Conservation (phyloP, 345 rosid genomes). For the Cardamine occulta region DNA sequence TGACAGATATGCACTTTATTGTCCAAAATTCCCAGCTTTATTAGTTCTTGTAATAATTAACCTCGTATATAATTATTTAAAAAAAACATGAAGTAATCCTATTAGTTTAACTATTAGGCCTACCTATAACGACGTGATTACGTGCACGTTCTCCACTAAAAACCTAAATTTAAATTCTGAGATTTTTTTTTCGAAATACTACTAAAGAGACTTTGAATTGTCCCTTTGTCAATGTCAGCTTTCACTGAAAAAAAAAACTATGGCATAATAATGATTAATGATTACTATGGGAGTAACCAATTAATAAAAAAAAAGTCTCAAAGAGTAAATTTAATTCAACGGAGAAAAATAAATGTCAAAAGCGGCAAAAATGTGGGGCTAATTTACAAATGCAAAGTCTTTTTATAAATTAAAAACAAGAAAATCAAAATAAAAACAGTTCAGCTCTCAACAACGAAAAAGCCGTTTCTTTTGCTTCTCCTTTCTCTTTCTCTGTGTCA, state of each 20-base stretch:
- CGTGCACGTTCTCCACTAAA: slow-evolving; percentile 35
- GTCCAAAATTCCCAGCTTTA: slow-evolving; percentile 25
- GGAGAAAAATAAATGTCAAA: slow-evolving; percentile 10
- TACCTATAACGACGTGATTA: slow-evolving; percentile 30
- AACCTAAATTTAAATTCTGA: slow-evolving; percentile 1
- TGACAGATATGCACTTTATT: slow-evolving; percentile 28
- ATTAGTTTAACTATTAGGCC: neutral
- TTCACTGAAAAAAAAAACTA: slow-evolving; percentile 32
- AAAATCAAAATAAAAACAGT: slow-evolving; percentile 2
- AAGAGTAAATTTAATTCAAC: neutral
- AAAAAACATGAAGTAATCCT: neutral
- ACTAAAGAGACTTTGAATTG: slow-evolving; percentile 26
- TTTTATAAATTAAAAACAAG: neutral
- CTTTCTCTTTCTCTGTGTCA: neutral
- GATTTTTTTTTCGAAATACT: neutral
- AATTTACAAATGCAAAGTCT: neutral
- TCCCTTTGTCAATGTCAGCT: slow-evolving; percentile 44
- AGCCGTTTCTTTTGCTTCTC: slow-evolving; percentile 35
- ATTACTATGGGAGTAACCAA: slow-evolving; percentile 10
- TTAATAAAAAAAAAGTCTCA: neutral
- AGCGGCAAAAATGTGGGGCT: slow-evolving; percentile 37
- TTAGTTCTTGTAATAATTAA: slow-evolving; percentile 36
- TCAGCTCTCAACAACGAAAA: slow-evolving; percentile 36
- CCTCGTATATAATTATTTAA: neutral
- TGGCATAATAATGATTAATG: slow-evolving; percentile 29